Base-by-base conservation (phyloP, 257 asterid species). In the Coffea eugenioides region DNA sequence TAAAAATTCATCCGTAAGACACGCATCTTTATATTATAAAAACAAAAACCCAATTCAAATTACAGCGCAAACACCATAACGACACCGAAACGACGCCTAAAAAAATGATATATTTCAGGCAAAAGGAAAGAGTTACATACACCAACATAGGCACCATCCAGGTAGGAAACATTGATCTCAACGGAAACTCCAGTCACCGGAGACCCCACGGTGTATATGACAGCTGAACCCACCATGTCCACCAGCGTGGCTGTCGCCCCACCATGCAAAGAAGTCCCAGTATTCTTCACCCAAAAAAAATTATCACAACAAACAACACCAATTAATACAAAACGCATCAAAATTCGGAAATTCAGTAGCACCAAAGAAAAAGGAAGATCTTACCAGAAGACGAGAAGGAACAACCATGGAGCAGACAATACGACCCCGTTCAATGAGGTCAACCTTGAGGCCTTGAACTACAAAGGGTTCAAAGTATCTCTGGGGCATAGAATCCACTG, bases 221-320 rank as follows among this genome's bases (percentile, higher is more conserved):
- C 97, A 36, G 94, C 94, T 45, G 97, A 88, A 0, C 98, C 97
- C 5, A 91, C 87, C 36, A 91, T 59, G 85, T 94, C 98, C 80
- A 94, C 98, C 85, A 92, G 86, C 65, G 93, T 87, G 79, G 92
- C 97, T 80, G 88, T 92, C 49, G 94, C 97, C 64, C 98, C 98
- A 74, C 93, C 97, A 89, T 94, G 95, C 86, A 94, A 82, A 15
- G 91, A 71, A 31, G 88, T 91, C 20, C 85, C 97, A 46, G 88
- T 77, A 18, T 83, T 84, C 85, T 66, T 36, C 39, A 74, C 4
- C 36, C 14, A 65, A 8, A 13, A 39, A 39, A 8, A 75, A 79
- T 39, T 39, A 39, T 39, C 25, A 48, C 51, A 48, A 48, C 51
- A 4, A 48, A 48, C 51, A 48, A 4, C 43, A 13, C 57, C 57